Conservation (phyloP, 306 rosid genomes). For the Fragaria ananassa region DNA sequence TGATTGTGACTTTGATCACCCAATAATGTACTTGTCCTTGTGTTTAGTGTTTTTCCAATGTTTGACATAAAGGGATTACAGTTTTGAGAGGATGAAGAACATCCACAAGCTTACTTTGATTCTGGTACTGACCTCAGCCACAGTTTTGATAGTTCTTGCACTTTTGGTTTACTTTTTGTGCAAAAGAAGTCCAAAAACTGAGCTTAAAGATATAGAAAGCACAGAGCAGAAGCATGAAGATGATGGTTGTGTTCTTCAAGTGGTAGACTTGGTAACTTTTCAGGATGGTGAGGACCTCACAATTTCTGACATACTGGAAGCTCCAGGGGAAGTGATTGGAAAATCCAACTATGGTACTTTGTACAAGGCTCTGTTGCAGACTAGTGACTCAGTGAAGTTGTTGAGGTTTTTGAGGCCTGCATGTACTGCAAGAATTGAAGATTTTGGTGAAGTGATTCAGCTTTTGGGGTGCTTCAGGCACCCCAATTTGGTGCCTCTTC, state of each 20-base stretch:
- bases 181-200: slow-evolving; percentile 32
- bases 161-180: slow-evolving; percentile 40
- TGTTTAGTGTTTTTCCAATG: slow-evolving; percentile 8
- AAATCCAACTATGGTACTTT: slow-evolving; percentile 83
- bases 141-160: slow-evolving; percentile 37
- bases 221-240: slow-evolving; percentile 35
- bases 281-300: slow-evolving; percentile 71
- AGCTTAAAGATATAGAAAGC: slow-evolving; percentile 53
- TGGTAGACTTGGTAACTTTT: slow-evolving; percentile 61
- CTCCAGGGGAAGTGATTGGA: slow-evolving; percentile 97
- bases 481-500: slow-evolving; percentile 81
- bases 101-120: slow-evolving; percentile 49
- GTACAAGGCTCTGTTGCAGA: slow-evolving; percentile 79
- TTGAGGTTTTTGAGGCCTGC: slow-evolving; percentile 89
- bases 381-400: slow-evolving; percentile 58
- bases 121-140: slow-evolving; percentile 35
- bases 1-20: slow-evolving; percentile 5
- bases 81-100: slow-evolving; percentile 31
- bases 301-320: slow-evolving; percentile 78
- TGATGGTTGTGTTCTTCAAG: slow-evolving; percentile 25
- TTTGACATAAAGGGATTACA: slow-evolving; percentile 10
- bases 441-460: slow-evolving; percentile 53
- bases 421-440: slow-evolving; percentile 50
- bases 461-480: slow-evolving; percentile 69
- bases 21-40: slow-evolving; percentile 3